Evolutionary conservation across 176 grass and related monocot species (phyloP), one percentile per base, ranked within the genome.

Genomic region (Zizania latifolia): DNA sequence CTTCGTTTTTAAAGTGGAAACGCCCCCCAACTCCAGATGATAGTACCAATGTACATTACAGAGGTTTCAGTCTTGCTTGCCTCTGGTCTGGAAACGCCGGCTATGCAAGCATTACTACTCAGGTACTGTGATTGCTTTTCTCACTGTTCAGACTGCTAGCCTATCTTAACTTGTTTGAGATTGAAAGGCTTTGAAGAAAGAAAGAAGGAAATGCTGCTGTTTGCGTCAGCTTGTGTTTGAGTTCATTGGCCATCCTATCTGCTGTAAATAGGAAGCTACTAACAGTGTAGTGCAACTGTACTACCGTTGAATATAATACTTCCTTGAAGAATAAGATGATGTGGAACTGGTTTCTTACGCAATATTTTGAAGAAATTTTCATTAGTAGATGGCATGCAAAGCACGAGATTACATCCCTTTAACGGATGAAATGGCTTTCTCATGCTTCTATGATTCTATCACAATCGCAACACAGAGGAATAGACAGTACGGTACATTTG

Each of bases 261-360:
- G 84, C 11, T 45, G 84, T 70, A 64, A 57, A 76, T 86, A 81
- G 71, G 71, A 86, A 70, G 29, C 8, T 76, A 28, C 65, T 56
- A 10, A 28, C 55, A 75, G 70, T n/a, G 41, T n/a, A 14, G 24
- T 41, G 40, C 53, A 61, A 40, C 30, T 63, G 53, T 75, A 61
- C 24, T n/a, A 12, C 33, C 62, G n/a, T 27, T 46, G 44, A n/a
- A n/a, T n/a, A n/a, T n/a, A n/a, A n/a, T n/a, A n/a, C n/a, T n/a
- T n/a, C n/a, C n/a, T n/a, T n/a, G n/a, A n/a, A n/a, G n/a, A n/a
- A n/a, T n/a, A n/a, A n/a, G n/a, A n/a, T n/a, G n/a, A n/a, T n/a
- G n/a, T n/a, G n/a, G n/a, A n/a, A n/a, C n/a, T n/a, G n/a, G n/a
- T n/a, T n/a, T n/a, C n/a, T n/a, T n/a, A n/a, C n/a, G n/a, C n/a